phyloP scores from a whole-genome alignment of 2,329 filamentous ascomycete genomes.

The Fusarium camptoceras region DNA sequence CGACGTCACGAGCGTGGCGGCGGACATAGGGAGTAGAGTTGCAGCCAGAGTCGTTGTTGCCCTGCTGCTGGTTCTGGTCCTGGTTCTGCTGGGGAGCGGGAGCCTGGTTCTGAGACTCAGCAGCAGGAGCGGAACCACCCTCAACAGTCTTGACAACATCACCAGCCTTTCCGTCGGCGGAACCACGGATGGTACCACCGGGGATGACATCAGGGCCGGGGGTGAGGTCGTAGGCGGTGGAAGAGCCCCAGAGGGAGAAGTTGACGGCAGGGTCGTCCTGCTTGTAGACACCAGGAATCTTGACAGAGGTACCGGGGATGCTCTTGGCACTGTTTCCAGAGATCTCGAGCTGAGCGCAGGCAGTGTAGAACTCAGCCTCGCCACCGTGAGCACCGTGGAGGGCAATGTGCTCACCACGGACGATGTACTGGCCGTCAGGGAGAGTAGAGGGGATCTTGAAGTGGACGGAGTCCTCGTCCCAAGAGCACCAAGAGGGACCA shows the following conservation, averaged over 20 bases:
- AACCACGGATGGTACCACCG: conserved; percentile 22
- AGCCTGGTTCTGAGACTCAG: neutral
- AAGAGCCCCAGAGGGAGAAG: conserved; percentile 16
- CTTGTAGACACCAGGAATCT: conserved; percentile 24
- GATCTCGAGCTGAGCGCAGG: conserved; percentile 35
- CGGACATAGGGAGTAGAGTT: conserved; percentile 5
- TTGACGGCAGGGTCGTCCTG: conserved; percentile 20
- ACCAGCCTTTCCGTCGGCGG: conserved; percentile 1
- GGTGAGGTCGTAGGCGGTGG: conserved; percentile 14
- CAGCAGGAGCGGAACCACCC: conserved; percentile 4
- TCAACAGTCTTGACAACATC: conserved; percentile 16
- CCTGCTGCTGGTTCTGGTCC: conserved; percentile 1
- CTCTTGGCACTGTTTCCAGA: conserved; percentile 20
- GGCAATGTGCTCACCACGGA: conserved; percentile 38
- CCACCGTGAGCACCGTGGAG: conserved; percentile 36
- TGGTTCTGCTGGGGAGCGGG: neutral
- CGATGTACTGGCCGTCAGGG: conserved; percentile 25
- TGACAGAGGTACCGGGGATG: conserved; percentile 19
- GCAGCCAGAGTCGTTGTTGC: neutral
- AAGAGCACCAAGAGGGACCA: conserved; percentile 21
- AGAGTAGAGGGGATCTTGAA: conserved; percentile 25
- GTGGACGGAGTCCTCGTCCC: conserved; percentile 19
- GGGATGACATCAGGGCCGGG: conserved; percentile 20
- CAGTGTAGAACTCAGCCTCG: conserved; percentile 39
- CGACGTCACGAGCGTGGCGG: conserved; percentile 12